Evolutionary conservation across 805 yeast species (phyloP), one percentile per base, ranked within the genome.

Genomic region (Yarrowia sp.): DNA sequence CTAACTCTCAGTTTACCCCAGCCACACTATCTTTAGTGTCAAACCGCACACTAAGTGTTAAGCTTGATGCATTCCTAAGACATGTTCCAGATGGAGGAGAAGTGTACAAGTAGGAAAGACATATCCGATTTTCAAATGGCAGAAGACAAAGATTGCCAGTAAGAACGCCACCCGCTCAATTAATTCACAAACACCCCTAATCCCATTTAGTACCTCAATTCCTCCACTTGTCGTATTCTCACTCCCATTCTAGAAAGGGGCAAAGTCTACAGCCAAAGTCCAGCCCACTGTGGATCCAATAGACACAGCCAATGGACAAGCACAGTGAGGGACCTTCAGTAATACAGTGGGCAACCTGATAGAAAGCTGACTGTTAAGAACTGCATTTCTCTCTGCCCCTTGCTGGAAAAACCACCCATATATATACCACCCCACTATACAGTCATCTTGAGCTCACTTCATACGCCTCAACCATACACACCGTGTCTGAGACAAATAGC

Each of bases 401-500:
- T 24, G 30, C 30, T 24, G 30, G 10, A 24, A 2, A 17, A 9
- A 30, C 34, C 50, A 24, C 30, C 30, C 6, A 24, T 24, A 24
- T 24, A 24, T 24, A 24, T 24, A 24, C 30, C 30, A 24, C 30
- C 6, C 30, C 30, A 24, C 30, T 24, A 24, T 24, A 24, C 30
- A 24, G 30, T 24, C 30, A 24, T 24, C 30, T 24, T 24, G 30
- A 2, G 30, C 30, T 24, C 30, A 24, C 30, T 24, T 2, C 30
- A 24, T 34, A 20, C 7, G 34, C 17, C 24, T 19, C n/a, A 44
- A 47, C 50, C 14, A 47, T 47, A 47, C 52, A 47, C 36, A 47
- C 14, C 52, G 52, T 34, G 52, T 15, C 52, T 47, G 52, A 47
- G 52, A 47, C 52, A 47, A 47, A 47, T 47, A 47, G 38, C 52